Base-by-base conservation (phyloP, 352 stramenopile genomes). In the Globisporangium irregulare region DNA sequence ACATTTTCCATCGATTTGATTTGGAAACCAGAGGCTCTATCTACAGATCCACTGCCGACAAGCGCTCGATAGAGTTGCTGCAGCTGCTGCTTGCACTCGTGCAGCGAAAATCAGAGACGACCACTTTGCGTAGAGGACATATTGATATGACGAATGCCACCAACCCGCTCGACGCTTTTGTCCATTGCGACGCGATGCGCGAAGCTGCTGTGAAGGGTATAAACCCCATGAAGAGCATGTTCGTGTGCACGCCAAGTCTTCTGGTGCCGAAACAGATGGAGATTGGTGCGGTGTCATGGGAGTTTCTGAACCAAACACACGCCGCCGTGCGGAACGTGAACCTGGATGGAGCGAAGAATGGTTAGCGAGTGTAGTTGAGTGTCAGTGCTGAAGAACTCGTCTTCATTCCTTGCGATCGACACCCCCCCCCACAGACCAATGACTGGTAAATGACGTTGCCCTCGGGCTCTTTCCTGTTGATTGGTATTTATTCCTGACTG, bases 231-330 rank as follows among this genome's bases (percentile, higher is more conserved):
- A 29, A 34, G 2, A 22, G n/a, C 18, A 1, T 43, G 3, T 63
- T 72, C 14, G 20, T 55, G n/a, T 68, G 67, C 22, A 55, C 41
- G 24, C 54, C 67, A 14, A 68, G 67, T 46, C 60, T 8, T 18
- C 24, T 71, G 22, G 27, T 59, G 24, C 18, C 29, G 27, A 25
- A 50, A 6, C 36, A 54, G 3, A 25, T 72, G 12, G 43, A 68
- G 0, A 34, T 65, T 15, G n/a, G 38, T 4, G 67, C 59, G 15
- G 53, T 29, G 24, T 41, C 67, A 27, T n/a, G 22, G 1, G 54
- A 67, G 53, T 29, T 72, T 25, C 54, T 72, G n/a, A 24, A 29
- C 18, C 41, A 29, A 43, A 54, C 64, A 12, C 15, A 67, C 3
- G 60, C 59, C 1, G 60, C 54, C 4, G 29, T 41, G 41, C 29